phyloP scores from a whole-genome alignment of 2,329 filamentous ascomycete genomes.

The Tolypocladium capitatum region DNA sequence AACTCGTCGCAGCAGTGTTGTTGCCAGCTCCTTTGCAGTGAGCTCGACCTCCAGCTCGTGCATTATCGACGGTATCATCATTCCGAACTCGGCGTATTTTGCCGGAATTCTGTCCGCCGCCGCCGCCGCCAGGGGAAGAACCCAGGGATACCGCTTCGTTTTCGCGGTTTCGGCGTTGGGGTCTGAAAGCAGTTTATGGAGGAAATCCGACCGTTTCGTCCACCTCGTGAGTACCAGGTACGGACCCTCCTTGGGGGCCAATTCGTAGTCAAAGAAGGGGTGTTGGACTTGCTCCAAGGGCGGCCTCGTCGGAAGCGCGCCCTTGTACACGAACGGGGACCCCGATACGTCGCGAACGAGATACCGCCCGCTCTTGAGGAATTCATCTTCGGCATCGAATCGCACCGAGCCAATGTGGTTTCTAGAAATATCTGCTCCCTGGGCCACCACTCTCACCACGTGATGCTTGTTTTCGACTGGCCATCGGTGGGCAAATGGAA shows the following conservation, averaged over 20 bases:
- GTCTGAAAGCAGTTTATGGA: slow-evolving; percentile 26
- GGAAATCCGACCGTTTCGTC: slow-evolving; percentile 44
- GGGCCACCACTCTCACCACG: slow-evolving; percentile 27
- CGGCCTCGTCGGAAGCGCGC: slow-evolving; percentile 31
- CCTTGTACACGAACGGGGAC: slow-evolving; percentile 27
- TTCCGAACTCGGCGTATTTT: slow-evolving; percentile 33
- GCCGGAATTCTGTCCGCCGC: slow-evolving; percentile 33
- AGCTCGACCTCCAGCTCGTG: slow-evolving; percentile 55
- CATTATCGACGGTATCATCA: slow-evolving; percentile 60
- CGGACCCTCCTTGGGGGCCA: slow-evolving; percentile 28
- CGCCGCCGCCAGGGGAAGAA: slow-evolving; percentile 34
- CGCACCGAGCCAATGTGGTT: slow-evolving; percentile 16
- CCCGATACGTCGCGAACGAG: slow-evolving; percentile 26
- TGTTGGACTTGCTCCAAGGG: slow-evolving; percentile 22
- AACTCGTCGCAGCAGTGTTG: slow-evolving; percentile 23
- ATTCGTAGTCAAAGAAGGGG: slow-evolving; percentile 20
- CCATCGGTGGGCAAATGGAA: slow-evolving; percentile 37
- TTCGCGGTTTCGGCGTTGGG: slow-evolving; percentile 11
- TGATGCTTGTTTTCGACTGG: slow-evolving; percentile 23
- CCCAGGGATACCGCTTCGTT: slow-evolving; percentile 27
- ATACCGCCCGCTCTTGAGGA: slow-evolving; percentile 8
- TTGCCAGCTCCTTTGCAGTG: slow-evolving; percentile 44
- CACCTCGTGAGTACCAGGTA: slow-evolving; percentile 37
- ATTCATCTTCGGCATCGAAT: slow-evolving; percentile 14
- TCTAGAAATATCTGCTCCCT: slow-evolving; percentile 11